These are phyloP conservation scores for Isatis tinctoria DNA, from an alignment of 345 rosid species.

Conservation along the genomic window DNA sequence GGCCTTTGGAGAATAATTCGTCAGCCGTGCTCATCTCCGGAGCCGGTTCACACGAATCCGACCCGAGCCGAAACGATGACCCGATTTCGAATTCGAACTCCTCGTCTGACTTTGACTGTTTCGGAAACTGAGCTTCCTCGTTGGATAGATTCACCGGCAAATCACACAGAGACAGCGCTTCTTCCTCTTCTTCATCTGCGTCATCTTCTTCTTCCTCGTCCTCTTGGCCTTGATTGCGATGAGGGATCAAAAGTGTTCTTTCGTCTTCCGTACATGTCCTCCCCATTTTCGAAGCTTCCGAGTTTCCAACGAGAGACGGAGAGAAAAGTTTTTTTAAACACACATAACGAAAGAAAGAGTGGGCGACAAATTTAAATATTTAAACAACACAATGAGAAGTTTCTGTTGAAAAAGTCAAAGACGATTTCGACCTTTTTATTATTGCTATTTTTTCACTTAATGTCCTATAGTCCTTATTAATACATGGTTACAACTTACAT, in stretches of 20 bases:
- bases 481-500: too few relatives aligned
- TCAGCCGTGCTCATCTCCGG: conserved; percentile 70
- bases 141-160: conserved; percentile 42
- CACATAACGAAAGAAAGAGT: conserved; percentile 7
- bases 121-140: conserved; percentile 1
- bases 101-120: conserved; percentile 8
- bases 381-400: conserved; percentile 20
- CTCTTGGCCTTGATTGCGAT: background rate
- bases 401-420: conserved; percentile 24
- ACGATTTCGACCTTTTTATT: background rate
- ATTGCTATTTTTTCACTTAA: background rate
- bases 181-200: conserved; percentile 46
- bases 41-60: conserved; percentile 39
- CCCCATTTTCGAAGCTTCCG: conserved; percentile 35
- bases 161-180: conserved; percentile 68
- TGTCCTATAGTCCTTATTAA: background rate
- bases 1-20: conserved; percentile 70
- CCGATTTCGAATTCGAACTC: conserved; percentile 49
- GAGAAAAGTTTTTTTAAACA: conserved; percentile 26
- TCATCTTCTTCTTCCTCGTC: conserved; percentile 15
- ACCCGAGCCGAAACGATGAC: conserved; percentile 35
- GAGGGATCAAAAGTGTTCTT: conserved; percentile 22
- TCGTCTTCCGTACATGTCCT: conserved; percentile 26
- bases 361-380: conserved; percentile 19
- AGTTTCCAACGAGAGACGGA: conserved; percentile 32